Percentiles rank a stretch among this genome's conserved stretches.
Evolutionary conservation across 2,329 filamentous ascomycete species (phyloP).

Genomic region (Ascosphaera apis): DNA sequence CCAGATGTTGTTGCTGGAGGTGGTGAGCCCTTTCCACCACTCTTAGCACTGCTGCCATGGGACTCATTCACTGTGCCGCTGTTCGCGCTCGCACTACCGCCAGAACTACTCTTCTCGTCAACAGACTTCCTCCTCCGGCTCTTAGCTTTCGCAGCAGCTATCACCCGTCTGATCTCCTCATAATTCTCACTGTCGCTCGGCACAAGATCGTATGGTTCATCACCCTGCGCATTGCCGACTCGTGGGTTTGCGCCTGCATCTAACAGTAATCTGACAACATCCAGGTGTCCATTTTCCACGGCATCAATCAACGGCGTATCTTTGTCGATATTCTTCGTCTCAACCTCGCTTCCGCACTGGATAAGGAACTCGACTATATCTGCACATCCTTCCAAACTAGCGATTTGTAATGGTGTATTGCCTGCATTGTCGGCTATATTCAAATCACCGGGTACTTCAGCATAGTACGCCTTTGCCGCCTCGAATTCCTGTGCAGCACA

Average conservation of each 20-base stretch:
- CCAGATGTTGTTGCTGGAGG: slow-evolving; percentile 7
- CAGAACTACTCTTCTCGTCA: slow-evolving; percentile 18
- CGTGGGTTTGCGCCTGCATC: slow-evolving; percentile 78
- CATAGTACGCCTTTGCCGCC: slow-evolving; percentile 47
- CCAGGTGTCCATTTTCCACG: slow-evolving; percentile 81
- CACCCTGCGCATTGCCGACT: slow-evolving; percentile 73
- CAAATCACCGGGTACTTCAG: slow-evolving; percentile 65
- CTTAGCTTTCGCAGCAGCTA: slow-evolving; percentile 41
- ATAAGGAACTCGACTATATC: slow-evolving; percentile 76
- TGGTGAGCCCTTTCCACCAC: slow-evolving; percentile 22
- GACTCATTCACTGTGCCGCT: too few relatives aligned
- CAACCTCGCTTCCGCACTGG: slow-evolving; percentile 59
- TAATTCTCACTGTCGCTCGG: slow-evolving; percentile 51
- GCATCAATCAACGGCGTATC: slow-evolving; percentile 92
- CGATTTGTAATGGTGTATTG: slow-evolving; percentile 90
- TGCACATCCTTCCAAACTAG: slow-evolving; percentile 63
- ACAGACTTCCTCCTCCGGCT: slow-evolving; percentile 22
- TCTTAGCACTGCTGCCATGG: too few relatives aligned
- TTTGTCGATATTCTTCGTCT: slow-evolving; percentile 55
- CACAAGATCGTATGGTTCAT: slow-evolving; percentile 73
- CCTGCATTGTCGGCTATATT: slow-evolving; percentile 81
- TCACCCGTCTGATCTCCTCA: slow-evolving; percentile 49
- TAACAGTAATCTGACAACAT: slow-evolving; percentile 65
- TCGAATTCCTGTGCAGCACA: slow-evolving; percentile 72
- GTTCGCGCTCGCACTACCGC: slow-evolving; percentile 15